A percentile compares a stretch with the other conserved stretches of the same genome.
Conservation (phyloP, 2,329 filamentous ascomycete genomes). For the Trichophyton schoenleinii region DNA sequence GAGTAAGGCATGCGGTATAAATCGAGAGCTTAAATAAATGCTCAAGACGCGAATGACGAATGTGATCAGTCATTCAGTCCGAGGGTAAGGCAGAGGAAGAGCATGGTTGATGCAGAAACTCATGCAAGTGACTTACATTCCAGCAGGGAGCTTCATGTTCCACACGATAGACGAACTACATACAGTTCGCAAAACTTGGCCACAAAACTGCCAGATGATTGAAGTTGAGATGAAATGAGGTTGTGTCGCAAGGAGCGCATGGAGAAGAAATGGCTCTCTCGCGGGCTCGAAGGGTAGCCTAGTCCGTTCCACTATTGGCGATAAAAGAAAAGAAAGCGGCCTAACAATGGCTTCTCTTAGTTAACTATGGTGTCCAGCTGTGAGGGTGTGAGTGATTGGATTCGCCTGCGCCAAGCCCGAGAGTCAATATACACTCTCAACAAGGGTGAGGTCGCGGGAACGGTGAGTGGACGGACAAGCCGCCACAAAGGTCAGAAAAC, state of each 20-base stretch:
- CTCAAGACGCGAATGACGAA: background rate
- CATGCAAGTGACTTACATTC: background rate
- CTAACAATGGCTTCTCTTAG: background rate
- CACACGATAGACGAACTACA: background rate
- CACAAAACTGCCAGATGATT: background rate
- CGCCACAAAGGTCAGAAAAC: background rate
- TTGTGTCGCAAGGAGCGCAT: background rate
- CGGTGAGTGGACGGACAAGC: background rate
- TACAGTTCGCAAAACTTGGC: background rate
- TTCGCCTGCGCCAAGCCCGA: background rate
- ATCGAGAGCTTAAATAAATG: background rate
- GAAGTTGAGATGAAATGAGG: background rate
- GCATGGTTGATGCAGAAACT: background rate
- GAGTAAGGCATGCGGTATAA: background rate
- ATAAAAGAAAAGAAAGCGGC: slow-evolving; percentile 2
- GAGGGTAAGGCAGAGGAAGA: background rate
- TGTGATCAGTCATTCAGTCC: background rate
- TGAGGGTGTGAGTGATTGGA: background rate
- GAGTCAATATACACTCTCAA: background rate
- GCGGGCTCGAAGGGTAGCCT: background rate
- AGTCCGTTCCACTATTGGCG: background rate
- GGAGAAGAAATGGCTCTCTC: background rate
- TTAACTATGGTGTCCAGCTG: background rate
- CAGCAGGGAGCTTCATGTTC: background rate
- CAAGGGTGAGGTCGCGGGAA: background rate